phyloP scores from a whole-genome alignment of 805 yeast species.

The Candida arabinofermentans region DNA sequence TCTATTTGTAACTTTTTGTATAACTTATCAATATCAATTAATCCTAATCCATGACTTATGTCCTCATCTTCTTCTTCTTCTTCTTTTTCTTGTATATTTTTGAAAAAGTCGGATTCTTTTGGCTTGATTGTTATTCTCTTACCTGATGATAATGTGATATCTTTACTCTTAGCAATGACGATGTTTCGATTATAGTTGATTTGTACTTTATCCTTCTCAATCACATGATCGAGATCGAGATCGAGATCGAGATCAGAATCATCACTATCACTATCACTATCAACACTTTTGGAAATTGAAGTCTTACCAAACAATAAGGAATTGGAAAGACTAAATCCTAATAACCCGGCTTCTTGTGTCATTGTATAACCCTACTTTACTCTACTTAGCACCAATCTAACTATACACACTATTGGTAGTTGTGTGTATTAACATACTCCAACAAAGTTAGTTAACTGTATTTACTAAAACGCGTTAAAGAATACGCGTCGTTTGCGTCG shows the following conservation, averaged over 20 bases:
- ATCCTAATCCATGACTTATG: slow-evolving; percentile 10
- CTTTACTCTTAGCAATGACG: slow-evolving; percentile 8
- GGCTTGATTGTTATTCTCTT: slow-evolving; percentile 18
- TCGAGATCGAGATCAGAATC: background rate
- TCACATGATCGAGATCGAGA: background rate
- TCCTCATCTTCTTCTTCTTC: too few relatives aligned
- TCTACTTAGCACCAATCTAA: background rate
- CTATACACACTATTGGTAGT: background rate
- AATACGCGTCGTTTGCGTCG: background rate
- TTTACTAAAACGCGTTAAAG: background rate
- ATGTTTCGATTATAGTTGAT: background rate
- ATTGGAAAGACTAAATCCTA: slow-evolving; percentile 15
- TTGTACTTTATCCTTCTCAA: background rate
- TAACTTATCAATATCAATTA: slow-evolving; percentile 23
- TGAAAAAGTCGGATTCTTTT: slow-evolving; percentile 4
- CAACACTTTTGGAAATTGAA: background rate
- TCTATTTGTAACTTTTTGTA: slow-evolving; percentile 21
- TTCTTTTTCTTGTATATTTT: background rate
- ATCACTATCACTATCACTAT: too few relatives aligned
- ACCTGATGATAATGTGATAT: slow-evolving; percentile 21
- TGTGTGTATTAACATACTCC: background rate
- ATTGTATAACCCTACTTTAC: too few relatives aligned
- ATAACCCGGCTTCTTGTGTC: slow-evolving; percentile 3
- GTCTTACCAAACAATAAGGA: slow-evolving; percentile 9
- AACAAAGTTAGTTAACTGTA: too few relatives aligned